A percentile compares a stretch with the other conserved stretches of the same genome.
Evolutionary conservation across 163 green algal genomes (phyloP).

Genomic region (Picocystis sp.): DNA sequence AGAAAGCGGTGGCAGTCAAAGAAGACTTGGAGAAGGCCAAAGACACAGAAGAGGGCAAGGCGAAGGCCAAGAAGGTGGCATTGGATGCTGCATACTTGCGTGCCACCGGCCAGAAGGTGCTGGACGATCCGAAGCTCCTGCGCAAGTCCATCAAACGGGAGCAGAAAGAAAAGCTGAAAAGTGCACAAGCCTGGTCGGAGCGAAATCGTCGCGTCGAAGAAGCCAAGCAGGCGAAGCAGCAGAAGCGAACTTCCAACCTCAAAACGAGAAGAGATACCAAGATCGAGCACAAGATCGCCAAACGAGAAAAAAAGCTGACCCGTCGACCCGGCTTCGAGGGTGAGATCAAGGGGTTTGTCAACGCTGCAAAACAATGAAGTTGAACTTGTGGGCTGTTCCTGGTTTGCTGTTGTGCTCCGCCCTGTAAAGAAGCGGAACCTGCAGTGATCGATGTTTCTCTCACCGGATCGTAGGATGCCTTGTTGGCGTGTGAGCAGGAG

Average conservation of each 20-base stretch:
- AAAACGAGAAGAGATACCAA: constrained; percentile 34
- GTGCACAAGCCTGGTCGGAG: constrained; percentile 1
- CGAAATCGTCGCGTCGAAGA: neutral
- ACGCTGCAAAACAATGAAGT: neutral
- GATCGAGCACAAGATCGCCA: constrained; percentile 52
- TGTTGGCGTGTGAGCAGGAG: no score
- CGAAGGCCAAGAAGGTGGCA: constrained; percentile 18
- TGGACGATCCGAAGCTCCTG: constrained; percentile 78
- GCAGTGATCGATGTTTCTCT: no score
- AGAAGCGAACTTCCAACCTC: constrained; percentile 54
- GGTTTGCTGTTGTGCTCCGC: no score
- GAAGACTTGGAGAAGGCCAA: constrained; percentile 11
- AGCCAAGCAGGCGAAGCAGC: neutral
- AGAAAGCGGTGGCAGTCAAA: constrained; percentile 31
- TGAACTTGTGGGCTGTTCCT: no score
- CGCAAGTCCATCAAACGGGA: constrained; percentile 40
- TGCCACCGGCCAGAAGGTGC: constrained; percentile 59
- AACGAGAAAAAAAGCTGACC: constrained; percentile 70
- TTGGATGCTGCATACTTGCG: constrained; percentile 49
- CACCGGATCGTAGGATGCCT: no score
- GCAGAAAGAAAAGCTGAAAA: constrained; percentile 46
- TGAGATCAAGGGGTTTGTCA: constrained; percentile 23
- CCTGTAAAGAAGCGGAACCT: no score
- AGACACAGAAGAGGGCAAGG: constrained; percentile 21
- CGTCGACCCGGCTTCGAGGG: constrained; percentile 71